Evolutionary conservation across 2,329 filamentous ascomycete genomes (phyloP), one percentile per base, ranked within the genome.

Genomic region (Aspergillus texensis): DNA sequence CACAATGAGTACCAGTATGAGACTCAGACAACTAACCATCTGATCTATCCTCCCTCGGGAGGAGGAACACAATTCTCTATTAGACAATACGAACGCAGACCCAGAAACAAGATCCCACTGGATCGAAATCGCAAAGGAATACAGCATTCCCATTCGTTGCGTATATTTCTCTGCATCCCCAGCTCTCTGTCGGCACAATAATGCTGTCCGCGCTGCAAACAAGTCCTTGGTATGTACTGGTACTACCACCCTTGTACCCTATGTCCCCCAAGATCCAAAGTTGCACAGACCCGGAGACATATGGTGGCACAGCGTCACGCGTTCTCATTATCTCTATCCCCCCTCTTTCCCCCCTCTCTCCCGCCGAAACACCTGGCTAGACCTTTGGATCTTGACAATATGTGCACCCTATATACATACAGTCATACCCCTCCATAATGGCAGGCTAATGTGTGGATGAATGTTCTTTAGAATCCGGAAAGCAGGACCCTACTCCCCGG

Each of bases 51-150:
- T 21, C 34, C 21, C 14, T 21, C 36, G 39, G 21, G 32, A 43
- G 12, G 28, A 34, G 26, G 58, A 10, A 50, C 19, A 54, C n/a
- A 14, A 8, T 30, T 11, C 48, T 34, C 10, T 32, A 34, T 61
- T 61, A 95, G 95, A 99, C 78, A 98, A 97, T 77, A 98, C 95
- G n/a, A 99, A 99, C 75, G 88, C 94, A 34, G 91, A 96, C 78
- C 76, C 83, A 12, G 90, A 92, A 58, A 92, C 90, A 28, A 86
- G 95, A 67, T 84, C 85, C n/a, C 80, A 91, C 64, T 98, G 94
- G 94, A 79, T 92, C 36, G 81, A 86, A 30, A 79, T 98, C 34
- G 93, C 93, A 21, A 85, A 84, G 67, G 89, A 90, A 71, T 80
- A 88, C 71, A 82, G 86, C 4, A 83, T 96, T 2, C 90, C 91